Conservation (phyloP, 192 early-diverging fungal species). For the Mortierella antarctica region DNA sequence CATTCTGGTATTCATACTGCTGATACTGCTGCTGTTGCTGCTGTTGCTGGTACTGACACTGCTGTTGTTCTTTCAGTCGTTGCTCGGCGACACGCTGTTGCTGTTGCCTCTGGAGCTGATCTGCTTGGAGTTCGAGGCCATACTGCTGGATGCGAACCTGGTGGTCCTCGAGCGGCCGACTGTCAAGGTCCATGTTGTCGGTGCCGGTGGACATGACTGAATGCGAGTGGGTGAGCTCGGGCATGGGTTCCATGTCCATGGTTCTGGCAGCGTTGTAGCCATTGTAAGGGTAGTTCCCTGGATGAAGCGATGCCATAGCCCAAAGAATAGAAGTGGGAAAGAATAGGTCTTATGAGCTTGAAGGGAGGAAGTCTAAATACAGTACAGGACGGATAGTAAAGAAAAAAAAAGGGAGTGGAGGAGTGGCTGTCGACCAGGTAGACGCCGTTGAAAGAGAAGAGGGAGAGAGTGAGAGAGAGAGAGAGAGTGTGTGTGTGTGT, state of each 20-base stretch:
- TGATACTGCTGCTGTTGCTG: background rate
- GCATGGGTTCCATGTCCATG: constrained; percentile 32
- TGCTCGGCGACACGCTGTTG: background rate
- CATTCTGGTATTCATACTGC: background rate
- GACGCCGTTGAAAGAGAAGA: background rate
- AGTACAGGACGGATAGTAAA: too few species aligned
- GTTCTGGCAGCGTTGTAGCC: constrained; percentile 1
- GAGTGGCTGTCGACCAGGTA: background rate
- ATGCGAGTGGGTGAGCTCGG: constrained; percentile 22
- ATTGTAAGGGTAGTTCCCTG: background rate
- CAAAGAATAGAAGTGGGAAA: too few species aligned
- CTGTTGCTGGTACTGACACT: background rate
- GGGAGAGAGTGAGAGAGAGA: background rate
- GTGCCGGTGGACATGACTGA: background rate
- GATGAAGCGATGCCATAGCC: too few species aligned
- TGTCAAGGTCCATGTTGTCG: constrained; percentile 26
- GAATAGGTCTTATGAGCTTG: too few species aligned
- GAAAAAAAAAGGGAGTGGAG: too few species aligned
- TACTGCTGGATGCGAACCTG: constrained; percentile 9
- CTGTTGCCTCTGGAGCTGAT: constrained; percentile 7
- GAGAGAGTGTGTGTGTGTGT: background rate
- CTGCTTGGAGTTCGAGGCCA: constrained; percentile 4
- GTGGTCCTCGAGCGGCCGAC: constrained; percentile 22
- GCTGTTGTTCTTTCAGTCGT: background rate
- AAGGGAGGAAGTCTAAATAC: too few species aligned